Percentiles rank a stretch among this genome's conserved stretches.
Conservation (phyloP, 1,284 basidiomycete genomes). For the Ceratobasidium sp. region DNA sequence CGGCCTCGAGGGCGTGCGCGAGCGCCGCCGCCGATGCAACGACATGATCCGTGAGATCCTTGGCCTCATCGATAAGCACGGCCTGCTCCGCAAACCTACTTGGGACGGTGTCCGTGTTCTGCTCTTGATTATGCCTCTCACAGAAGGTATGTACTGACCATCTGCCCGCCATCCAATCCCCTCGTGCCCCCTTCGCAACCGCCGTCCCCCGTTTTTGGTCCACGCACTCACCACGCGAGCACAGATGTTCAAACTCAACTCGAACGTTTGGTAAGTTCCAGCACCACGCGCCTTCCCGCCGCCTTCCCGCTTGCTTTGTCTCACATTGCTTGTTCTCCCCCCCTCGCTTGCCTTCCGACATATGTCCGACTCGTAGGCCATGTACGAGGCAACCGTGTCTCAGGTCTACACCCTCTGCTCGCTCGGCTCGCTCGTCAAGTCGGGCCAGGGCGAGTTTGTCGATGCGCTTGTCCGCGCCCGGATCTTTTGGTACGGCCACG, state of each 20-base stretch:
- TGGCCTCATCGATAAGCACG: slow-evolving; percentile 79
- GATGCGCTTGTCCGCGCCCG: slow-evolving; percentile 75
- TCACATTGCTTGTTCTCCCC: neutral
- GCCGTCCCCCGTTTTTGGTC: slow-evolving; percentile 37
- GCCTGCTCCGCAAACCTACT: slow-evolving; percentile 79
- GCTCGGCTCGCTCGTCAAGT: slow-evolving; percentile 60
- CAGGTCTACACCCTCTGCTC: slow-evolving; percentile 79
- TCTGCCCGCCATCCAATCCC: neutral
- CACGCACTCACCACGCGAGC: slow-evolving; percentile 31
- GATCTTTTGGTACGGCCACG: slow-evolving; percentile 86
- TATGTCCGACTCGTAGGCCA: slow-evolving; percentile 54
- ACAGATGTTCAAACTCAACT: slow-evolving; percentile 62
- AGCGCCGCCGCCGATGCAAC: slow-evolving; percentile 59
- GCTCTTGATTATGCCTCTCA: slow-evolving; percentile 79
- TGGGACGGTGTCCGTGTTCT: slow-evolving; percentile 87
- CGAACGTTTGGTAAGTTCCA: slow-evolving; percentile 61
- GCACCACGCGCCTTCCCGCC: neutral
- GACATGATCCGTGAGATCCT: slow-evolving; percentile 78
- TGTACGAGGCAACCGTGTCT: slow-evolving; percentile 70
- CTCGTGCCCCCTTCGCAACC: slow-evolving; percentile 30
- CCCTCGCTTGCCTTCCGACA: slow-evolving; percentile 10
- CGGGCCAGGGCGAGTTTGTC: slow-evolving; percentile 64
- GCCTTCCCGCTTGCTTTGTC: neutral
- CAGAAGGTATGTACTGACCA: slow-evolving; percentile 68
- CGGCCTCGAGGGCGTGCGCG: slow-evolving; percentile 55